phyloP scores from a whole-genome alignment of 768 basidiomycete genomes.

The Mycena epipterygia region DNA sequence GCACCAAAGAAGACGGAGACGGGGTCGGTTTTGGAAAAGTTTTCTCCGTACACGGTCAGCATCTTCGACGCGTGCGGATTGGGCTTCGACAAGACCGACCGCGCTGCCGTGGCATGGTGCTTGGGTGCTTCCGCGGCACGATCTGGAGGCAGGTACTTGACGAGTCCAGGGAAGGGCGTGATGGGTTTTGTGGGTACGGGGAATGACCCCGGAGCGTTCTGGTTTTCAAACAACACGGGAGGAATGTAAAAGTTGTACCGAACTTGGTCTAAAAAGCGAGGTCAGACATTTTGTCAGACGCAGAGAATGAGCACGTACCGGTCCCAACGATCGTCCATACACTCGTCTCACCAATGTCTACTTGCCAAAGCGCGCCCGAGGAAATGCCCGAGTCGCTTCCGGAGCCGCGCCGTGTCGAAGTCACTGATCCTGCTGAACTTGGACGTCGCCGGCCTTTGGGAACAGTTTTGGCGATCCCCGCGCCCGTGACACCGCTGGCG shows the following conservation, averaged over 20 bases:
- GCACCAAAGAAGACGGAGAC: slow-evolving; percentile 89
- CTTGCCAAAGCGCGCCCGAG: slow-evolving; percentile 88
- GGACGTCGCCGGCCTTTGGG: slow-evolving; percentile 78
- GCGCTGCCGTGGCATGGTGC: slow-evolving; percentile 73
- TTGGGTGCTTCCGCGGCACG: slow-evolving; percentile 89
- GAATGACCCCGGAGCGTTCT: slow-evolving; percentile 80
- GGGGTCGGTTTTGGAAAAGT: slow-evolving; percentile 88
- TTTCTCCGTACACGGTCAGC: slow-evolving; percentile 91
- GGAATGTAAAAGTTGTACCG: slow-evolving; percentile 96
- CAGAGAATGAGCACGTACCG: slow-evolving; percentile 61
- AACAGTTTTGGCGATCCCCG: slow-evolving; percentile 64
- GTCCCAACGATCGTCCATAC: slow-evolving; percentile 96
- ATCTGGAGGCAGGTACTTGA: slow-evolving; percentile 93
- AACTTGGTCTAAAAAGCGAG: slow-evolving; percentile 75
- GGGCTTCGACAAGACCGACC: slow-evolving; percentile 80
- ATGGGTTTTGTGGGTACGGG: slow-evolving; percentile 86
- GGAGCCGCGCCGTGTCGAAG: slow-evolving; percentile 76
- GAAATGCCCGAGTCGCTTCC: slow-evolving; percentile 77
- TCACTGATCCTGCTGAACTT: slow-evolving; percentile 80
- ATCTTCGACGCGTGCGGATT: slow-evolving; percentile 84
- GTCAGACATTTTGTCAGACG: slow-evolving; percentile 34
- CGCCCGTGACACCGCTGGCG: slow-evolving; percentile 68
- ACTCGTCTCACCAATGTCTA: slow-evolving; percentile 93
- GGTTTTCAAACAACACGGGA: slow-evolving; percentile 85
- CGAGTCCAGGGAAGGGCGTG: slow-evolving; percentile 88